Base-by-base conservation (phyloP, 805 yeast genomes). In the Metschnikowia matae region DNA sequence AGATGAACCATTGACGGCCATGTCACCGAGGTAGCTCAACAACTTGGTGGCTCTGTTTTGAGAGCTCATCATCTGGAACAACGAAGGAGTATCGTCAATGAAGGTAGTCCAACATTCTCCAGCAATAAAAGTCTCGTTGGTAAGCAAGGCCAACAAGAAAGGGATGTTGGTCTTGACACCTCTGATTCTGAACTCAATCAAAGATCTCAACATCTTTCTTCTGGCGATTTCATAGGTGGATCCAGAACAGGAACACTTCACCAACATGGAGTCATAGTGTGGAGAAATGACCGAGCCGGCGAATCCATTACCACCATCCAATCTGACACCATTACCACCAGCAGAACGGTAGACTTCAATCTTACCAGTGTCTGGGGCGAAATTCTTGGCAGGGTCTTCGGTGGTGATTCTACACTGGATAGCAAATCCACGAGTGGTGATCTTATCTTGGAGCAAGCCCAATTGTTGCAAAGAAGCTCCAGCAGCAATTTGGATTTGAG, bases 121-220 rank as follows among this genome's bases (percentile, higher is more conserved):
- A 44, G 69, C 65, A 62, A 89, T 84, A 64, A 92, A 92, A 20
- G 91, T 87, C 49, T 87, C 92, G 69, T 94, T 84, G 54, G 97
- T 94, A 65, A 94, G 79, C 56, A 94, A 71, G 14, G 98, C 94
- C 63, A 94, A 78, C 71, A 94, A 75, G 79, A 94, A 94, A 32
- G 99, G 98, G 60, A 94, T 95, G 74, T 94, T 94, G 51, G 99
- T 94, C 79, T 94, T 94, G 62, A 94, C 99, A 69, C 99, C 99
- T 78, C 99, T 86, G 64, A 94, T 89, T 80, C 99, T 86, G 75
- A 94, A 94, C 75, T 94, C 99, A 60, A 94, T 89, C 67, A 94
- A 80, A 14, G 99, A 87, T 68, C 99, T 83, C 65, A 94, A 80
- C 98, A 94, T 95, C 80, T 94, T 94, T 72, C 99, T 82, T 70